phyloP scores from a whole-genome alignment of 208 protist species.

The Leishmania arabica region DNA sequence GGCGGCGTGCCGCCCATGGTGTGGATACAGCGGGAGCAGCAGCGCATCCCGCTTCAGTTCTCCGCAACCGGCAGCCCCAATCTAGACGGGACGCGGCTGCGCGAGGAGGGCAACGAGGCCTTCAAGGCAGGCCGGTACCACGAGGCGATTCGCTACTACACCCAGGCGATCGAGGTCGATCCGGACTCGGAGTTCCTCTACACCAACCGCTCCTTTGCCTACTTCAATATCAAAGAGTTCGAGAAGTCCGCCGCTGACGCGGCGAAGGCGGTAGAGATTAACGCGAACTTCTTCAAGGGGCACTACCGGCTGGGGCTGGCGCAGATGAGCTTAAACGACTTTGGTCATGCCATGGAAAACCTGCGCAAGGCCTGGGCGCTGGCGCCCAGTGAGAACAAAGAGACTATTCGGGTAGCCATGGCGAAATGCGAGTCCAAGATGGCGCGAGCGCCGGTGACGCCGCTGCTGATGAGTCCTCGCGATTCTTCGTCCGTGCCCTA shows the following conservation, averaged over 20 bases:
- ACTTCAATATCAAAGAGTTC: slow-evolving; percentile 55
- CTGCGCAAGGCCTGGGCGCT: slow-evolving; percentile 38
- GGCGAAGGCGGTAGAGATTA: slow-evolving; percentile 40
- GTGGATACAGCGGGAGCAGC: slow-evolving; percentile 77
- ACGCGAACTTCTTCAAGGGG: slow-evolving; percentile 61
- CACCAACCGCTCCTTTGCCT: slow-evolving; percentile 77
- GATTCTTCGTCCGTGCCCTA: not conserved
- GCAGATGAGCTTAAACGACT: slow-evolving; percentile 40
- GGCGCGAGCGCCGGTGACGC: slow-evolving; percentile 41
- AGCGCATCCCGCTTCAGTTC: slow-evolving; percentile 36
- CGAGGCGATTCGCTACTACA: slow-evolving; percentile 69
- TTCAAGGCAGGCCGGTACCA: slow-evolving; percentile 54
- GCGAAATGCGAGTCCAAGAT: slow-evolving; percentile 74
- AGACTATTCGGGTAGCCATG: slow-evolving; percentile 37
- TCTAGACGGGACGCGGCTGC: slow-evolving; percentile 37
- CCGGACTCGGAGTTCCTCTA: slow-evolving; percentile 53
- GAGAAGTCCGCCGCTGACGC: slow-evolving; percentile 45
- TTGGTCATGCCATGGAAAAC: slow-evolving; percentile 38
- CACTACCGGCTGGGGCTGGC: slow-evolving; percentile 63
- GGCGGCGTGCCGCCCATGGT: slow-evolving; percentile 57
- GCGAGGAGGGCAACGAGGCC: slow-evolving; percentile 69
- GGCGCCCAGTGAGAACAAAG: slow-evolving; percentile 38
- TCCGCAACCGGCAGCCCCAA: slow-evolving; percentile 25
- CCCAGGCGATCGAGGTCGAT: slow-evolving; percentile 63
- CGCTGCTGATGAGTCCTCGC: slow-evolving; percentile 28